Conservation (phyloP, 1,284 basidiomycete species). For the Apiotrichum siamense region DNA sequence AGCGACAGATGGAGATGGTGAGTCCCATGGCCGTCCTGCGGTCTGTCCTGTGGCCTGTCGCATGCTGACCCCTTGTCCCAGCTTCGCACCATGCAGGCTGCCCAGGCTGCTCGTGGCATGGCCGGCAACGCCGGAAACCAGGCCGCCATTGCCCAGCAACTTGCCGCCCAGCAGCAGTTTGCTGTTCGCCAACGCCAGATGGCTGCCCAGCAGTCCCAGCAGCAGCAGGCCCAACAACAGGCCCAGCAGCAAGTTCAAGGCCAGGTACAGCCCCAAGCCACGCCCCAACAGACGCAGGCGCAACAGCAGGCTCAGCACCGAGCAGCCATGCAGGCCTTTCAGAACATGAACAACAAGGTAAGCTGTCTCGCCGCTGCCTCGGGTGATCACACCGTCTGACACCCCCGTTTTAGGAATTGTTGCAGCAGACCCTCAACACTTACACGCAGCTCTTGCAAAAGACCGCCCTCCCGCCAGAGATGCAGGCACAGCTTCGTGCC, state of each 20-base stretch:
- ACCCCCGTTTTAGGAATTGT: slow-evolving; percentile 3
- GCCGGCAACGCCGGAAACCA: slow-evolving; percentile 2
- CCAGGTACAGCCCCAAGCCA: not conserved
- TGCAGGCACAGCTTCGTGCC: slow-evolving; percentile 5
- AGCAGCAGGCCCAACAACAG: slow-evolving; percentile 9
- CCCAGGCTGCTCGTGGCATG: slow-evolving; percentile 9
- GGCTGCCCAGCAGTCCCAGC: slow-evolving; percentile 4
- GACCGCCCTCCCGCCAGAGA: slow-evolving; percentile 9
- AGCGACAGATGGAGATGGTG: slow-evolving; percentile 17
- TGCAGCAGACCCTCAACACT: slow-evolving; percentile 8
- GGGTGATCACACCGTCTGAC: not conserved
- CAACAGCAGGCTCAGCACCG: slow-evolving; percentile 7
- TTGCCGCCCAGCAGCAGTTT: slow-evolving; percentile 2
- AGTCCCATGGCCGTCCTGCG: not conserved
- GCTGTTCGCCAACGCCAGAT: not conserved
- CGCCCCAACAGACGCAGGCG: not conserved
- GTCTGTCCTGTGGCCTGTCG: too few species aligned
- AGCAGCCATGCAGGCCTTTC: not conserved
- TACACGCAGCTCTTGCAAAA: slow-evolving; percentile 10
- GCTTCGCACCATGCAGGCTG: slow-evolving; percentile 17
- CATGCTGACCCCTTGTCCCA: not conserved
- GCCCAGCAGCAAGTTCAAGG: slow-evolving; percentile 1
- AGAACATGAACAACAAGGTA: slow-evolving; percentile 10
- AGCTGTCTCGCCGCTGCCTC: not conserved
- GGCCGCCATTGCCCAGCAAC: slow-evolving; percentile 11